phyloP scores from a whole-genome alignment of 192 early-diverging fungal species.

The Glomus cerebriforme region DNA sequence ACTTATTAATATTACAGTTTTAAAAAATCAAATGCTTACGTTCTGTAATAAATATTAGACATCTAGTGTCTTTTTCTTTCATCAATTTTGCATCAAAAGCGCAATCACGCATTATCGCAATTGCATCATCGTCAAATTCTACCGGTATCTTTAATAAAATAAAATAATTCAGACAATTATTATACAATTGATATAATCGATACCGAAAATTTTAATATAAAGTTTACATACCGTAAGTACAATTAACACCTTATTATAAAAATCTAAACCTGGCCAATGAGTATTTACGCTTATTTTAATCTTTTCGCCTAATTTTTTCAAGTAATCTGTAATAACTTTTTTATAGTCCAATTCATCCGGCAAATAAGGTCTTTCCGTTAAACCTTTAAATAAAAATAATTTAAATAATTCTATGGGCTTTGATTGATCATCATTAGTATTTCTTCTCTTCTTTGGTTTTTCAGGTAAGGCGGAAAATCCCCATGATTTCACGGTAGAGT shows the following conservation, averaged over 20 bases:
- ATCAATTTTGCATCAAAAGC: slow-evolving; percentile 1
- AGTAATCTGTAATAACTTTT: slow-evolving; percentile 15
- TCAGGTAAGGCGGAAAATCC: neutral
- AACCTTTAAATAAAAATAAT: neutral
- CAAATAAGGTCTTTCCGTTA: neutral
- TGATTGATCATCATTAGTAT: neutral
- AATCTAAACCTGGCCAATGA: neutral
- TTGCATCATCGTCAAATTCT: neutral
- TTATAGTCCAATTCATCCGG: neutral
- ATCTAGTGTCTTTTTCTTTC: neutral
- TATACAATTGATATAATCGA: too few species aligned
- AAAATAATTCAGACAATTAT: neutral
- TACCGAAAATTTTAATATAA: neutral
- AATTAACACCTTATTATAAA: neutral
- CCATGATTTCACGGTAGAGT: neutral
- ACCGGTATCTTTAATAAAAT: neutral
- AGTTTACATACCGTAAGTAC: neutral
- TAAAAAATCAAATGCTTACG: neutral
- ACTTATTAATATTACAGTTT: neutral
- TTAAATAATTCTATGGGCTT: slow-evolving; percentile 20
- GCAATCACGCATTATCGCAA: slow-evolving; percentile 12
- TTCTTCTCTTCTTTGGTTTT: neutral
- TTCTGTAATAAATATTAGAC: neutral
- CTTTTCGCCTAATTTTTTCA: neutral
- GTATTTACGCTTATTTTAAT: neutral